Evolutionary conservation across 1,284 basidiomycete species (phyloP), one percentile per base, ranked within the genome.

Genomic region (Ustilago crameri): DNA sequence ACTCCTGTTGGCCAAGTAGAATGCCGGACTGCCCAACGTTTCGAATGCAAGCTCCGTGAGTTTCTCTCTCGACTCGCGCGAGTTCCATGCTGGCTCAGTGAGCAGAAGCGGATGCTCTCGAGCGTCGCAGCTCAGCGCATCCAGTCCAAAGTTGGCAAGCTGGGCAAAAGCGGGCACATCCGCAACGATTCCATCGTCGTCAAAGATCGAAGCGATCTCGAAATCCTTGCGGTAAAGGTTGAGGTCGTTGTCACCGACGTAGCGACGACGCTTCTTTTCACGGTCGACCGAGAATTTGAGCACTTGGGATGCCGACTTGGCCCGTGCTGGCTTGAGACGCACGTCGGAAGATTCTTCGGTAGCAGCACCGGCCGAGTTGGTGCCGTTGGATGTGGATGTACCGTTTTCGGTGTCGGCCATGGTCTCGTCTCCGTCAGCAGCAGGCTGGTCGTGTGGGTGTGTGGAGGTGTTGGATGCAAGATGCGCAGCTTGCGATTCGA

Each of bases 1-100:
- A n/a, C 92, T 91, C 23, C 92, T 91, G 82, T 98, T 97, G 32
- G 95, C 94, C 51, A 97, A 91, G 83, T 98, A 99, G 85, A 96
- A 94, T 1, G 95, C 96, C 2, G 96, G 96, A 9, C 91, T 91
- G 51, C 92, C 87, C 78, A 97, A 94, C 66, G 95, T 91, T 84
- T 99, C 96, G 81, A 98, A 98, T 85, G 95, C 93, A 58, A 98
- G 90, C 85, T 98, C 93, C 14, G 93, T 91, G 89, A 98, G 91
- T 49, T 90, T 88, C 85, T 98, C 94, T 47, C 95, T 87, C 79
- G 95, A 93, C 20, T 90, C 89, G 27, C 90, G 86, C 0, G 93
- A 92, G 82, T 97, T 98, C 94, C 95, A 98, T 5, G 95, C 90
- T 2, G 95, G 91, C 84, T 99, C 96, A 1, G 96, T 98, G 22